Evolutionary conservation across 148 eudicot species (phyloP).

Genomic region (Chenopodium quinoa): DNA sequence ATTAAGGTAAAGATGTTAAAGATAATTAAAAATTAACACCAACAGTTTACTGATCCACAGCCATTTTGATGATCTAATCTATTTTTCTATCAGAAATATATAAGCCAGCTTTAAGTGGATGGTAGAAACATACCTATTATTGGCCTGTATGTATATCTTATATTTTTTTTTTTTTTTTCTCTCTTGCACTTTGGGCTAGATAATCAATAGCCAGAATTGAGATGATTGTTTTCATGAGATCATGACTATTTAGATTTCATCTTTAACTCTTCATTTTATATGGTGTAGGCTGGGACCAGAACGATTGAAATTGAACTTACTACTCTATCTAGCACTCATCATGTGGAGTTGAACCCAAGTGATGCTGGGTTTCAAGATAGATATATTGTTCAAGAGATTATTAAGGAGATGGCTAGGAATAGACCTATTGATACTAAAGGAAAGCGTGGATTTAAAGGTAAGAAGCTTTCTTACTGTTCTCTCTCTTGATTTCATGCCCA

Average conservation of each 20-base stretch:
- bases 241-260: conserved; percentile 3
- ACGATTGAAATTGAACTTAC: conserved; percentile 89
- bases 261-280: conserved; percentile 5
- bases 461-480: neutral
- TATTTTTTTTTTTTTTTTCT: neutral
- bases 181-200: neutral
- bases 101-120: no score
- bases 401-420: conserved; percentile 98
- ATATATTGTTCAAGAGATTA: conserved; percentile 92
- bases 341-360: conserved; percentile 89
- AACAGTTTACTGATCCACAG: neutral
- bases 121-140: neutral
- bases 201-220: neutral
- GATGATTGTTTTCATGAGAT: neutral
- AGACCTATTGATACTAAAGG: conserved; percentile 90
- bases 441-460: conserved; percentile 88
- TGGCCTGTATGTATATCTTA: neutral
- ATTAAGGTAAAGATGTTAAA: no score
- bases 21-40: neutral
- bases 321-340: conserved; percentile 82
- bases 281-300: conserved; percentile 78
- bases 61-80: neutral
- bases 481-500: neutral
- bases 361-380: conserved; percentile 98
- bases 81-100: no score